Evolutionary conservation across 1,284 basidiomycete species (phyloP), one percentile per base, ranked within the genome.

Genomic region (Ganoderma sp.): DNA sequence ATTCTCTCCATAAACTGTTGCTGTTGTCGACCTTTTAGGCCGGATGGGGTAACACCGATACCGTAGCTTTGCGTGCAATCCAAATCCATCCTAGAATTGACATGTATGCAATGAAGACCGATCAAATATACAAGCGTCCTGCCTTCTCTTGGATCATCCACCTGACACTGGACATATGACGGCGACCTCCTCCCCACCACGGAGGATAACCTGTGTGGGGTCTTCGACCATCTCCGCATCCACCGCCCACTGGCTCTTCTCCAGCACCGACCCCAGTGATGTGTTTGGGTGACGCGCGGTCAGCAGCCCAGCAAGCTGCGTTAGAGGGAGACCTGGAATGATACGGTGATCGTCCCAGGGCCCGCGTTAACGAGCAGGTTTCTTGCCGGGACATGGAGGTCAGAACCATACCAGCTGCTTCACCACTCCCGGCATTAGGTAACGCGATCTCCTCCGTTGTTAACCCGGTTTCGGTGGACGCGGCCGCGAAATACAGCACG

Each of bases 101-200:
- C 37, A 39, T 39, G 37, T 39, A 39, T 39, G 37, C 37, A 39
- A 39, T 39, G 37, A 9, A 39, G 7, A 39, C 10, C 37, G 10
- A 39, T 39, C 37, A 39, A 39, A 39, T 39, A 1, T 5, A 10
- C 37, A 39, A 39, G 56, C 34, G 28, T 48, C 42, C 19, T 1
- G 5, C 28, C n/a, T 19, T 28, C 12, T 10, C 12, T 2, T 25
- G 2, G 25, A 19, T 75, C 71, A 93, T 32, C 92, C 92, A 7
- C 94, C 93, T 65, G 90, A 93, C 0, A 95, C 93, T 6, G 92
- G 93, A 72, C 91, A 92, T 60, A 95, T 94, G 41, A 94, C 84
- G 25, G 90, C 92, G 4, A 94, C 87, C 73, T 92, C 90, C 77
- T 95, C 91, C 15, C 92, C 92, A 10, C 91, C 91, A 50, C 79